Evolutionary conservation across 768 basidiomycete species (phyloP).

Genomic region (Macrolepiota dolichaula): DNA sequence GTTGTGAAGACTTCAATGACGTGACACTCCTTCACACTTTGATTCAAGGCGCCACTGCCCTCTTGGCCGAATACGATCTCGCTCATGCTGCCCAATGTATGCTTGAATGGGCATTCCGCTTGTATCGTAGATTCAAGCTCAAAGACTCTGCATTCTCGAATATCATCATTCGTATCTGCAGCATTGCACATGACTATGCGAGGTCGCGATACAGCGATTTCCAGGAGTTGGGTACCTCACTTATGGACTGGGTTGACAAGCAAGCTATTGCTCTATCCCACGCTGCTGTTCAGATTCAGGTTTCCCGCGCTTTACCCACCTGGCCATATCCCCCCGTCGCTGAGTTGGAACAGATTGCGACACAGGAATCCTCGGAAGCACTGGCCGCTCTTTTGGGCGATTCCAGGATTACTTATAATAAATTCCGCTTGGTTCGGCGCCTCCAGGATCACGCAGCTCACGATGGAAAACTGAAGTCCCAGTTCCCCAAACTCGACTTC

Average conservation of each 20-base stretch:
- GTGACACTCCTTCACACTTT: conserved; percentile 63
- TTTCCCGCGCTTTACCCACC: conserved; percentile 60
- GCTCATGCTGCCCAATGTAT: conserved; percentile 69
- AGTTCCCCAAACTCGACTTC: conserved; percentile 62
- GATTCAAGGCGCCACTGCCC: conserved; percentile 59
- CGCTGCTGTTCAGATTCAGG: conserved; percentile 30
- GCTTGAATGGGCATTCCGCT: conserved; percentile 69
- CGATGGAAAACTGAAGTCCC: conserved; percentile 33
- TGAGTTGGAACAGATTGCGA: conserved; percentile 39
- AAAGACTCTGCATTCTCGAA: conserved; percentile 58
- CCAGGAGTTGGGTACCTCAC: conserved; percentile 36
- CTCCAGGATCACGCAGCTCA: conserved; percentile 47
- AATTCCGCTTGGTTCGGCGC: conserved; percentile 71
- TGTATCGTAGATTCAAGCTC: conserved; percentile 38
- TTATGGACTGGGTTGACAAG: conserved; percentile 63
- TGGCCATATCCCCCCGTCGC: conserved; percentile 69
- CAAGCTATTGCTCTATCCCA: conserved; percentile 42
- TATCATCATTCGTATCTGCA: conserved; percentile 66
- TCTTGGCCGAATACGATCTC: conserved; percentile 69
- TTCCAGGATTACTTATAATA: conserved; percentile 61
- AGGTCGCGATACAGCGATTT: conserved; percentile 26
- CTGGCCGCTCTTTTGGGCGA: conserved; percentile 58
- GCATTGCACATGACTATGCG: conserved; percentile 54
- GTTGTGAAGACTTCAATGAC: conserved; percentile 52
- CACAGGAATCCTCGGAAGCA: conserved; percentile 42